A percentile compares a stretch with the other conserved stretches of the same genome.
Conservation (phyloP, 345 rosid genomes). For the Fremontodendron californicum region DNA sequence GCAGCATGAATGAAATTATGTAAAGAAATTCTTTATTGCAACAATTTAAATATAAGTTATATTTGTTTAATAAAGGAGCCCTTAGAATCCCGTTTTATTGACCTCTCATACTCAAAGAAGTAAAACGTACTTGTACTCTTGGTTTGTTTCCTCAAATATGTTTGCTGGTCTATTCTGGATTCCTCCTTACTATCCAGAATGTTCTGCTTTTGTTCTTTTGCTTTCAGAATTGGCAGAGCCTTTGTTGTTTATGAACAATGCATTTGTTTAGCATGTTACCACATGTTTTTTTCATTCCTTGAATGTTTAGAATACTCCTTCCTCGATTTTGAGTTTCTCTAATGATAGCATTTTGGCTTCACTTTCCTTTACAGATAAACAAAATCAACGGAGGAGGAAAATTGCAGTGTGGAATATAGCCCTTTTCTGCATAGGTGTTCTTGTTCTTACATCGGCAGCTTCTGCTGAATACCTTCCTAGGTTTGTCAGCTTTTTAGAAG, state of each 20-base stretch:
- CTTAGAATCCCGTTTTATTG: neutral
- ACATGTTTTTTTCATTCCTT: neutral
- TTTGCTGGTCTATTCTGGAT: neutral
- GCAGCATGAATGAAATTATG: neutral
- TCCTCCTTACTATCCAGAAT: constrained; percentile 5
- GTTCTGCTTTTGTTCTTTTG: neutral
- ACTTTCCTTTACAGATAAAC: constrained; percentile 29
- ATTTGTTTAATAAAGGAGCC: neutral
- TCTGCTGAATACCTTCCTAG: constrained; percentile 49
- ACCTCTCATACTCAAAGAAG: constrained; percentile 1
- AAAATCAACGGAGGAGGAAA: constrained; percentile 39
- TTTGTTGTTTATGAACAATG: neutral
- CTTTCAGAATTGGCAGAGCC: neutral
- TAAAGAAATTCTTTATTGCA: neutral
- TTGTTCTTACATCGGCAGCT: constrained; percentile 54
- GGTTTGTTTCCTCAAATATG: neutral
- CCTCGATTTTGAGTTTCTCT: neutral
- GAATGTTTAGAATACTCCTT: neutral
- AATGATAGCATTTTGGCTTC: neutral
- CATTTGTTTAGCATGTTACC: neutral
- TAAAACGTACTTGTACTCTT: neutral
- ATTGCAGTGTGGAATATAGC: constrained; percentile 61
- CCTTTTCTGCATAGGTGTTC: constrained; percentile 44
- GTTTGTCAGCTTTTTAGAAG: constrained; percentile 21
- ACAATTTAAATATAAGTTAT: neutral